Evolutionary conservation across 108 stramenopile genomes (phyloP).

Genomic region (Skeletonema potamos): DNA sequence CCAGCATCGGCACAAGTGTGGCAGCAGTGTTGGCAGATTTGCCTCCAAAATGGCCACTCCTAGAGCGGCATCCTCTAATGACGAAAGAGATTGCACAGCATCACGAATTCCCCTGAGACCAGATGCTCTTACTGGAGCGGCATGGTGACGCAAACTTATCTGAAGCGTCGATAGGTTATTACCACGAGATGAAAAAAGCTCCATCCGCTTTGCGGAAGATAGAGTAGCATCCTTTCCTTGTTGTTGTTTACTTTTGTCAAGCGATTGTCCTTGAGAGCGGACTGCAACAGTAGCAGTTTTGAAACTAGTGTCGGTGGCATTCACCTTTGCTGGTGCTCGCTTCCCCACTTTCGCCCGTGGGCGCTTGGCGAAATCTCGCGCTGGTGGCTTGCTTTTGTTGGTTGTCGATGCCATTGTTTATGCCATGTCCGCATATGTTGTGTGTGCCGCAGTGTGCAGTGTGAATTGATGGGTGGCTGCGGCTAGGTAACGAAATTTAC

Average conservation of each 20-base stretch:
- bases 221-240: slow-evolving; percentile 7
- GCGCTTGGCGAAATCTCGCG: slow-evolving; percentile 67
- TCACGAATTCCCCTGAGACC: slow-evolving; percentile 69
- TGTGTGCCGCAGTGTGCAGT: too few relatives aligned
- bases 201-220: slow-evolving; percentile 26
- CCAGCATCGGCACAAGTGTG: slow-evolving; percentile 54
- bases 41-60: slow-evolving; percentile 51
- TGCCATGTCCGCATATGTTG: too few relatives aligned
- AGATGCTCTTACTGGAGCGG: slow-evolving; percentile 61
- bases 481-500: too few relatives aligned
- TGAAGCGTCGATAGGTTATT: slow-evolving; percentile 58
- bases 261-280: slow-evolving; percentile 39
- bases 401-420: slow-evolving; percentile 24
- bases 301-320: slow-evolving; percentile 80
- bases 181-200: slow-evolving; percentile 64
- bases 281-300: slow-evolving; percentile 67
- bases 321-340: slow-evolving; percentile 59
- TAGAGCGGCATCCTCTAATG: slow-evolving; percentile 25
- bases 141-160: slow-evolving; percentile 62
- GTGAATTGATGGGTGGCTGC: too few relatives aligned
- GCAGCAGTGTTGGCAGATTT: slow-evolving; percentile 37
- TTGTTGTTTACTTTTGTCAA: slow-evolving; percentile 29
- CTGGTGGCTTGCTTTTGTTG: slow-evolving; percentile 14
- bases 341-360: slow-evolving; percentile 87
- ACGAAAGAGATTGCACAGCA: slow-evolving; percentile 45